Conservation (phyloP, 371 early-diverging fungal genomes). For the Mortierella sp. region DNA sequence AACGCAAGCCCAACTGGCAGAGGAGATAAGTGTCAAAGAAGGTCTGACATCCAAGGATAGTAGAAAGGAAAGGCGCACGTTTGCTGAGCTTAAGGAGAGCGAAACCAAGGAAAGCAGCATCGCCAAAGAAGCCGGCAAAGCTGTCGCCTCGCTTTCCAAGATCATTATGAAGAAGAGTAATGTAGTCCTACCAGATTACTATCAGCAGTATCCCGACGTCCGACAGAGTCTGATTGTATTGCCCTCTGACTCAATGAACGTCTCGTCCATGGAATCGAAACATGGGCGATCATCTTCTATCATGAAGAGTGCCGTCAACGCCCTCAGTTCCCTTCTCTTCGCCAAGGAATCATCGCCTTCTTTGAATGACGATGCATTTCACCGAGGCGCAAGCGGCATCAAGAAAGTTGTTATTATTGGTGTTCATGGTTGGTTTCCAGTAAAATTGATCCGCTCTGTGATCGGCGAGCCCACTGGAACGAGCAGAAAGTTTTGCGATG, state of each 20-base stretch:
- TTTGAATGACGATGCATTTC: slow-evolving; percentile 2
- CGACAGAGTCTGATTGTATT: slow-evolving; percentile 26
- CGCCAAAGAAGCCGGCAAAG: slow-evolving; percentile 24
- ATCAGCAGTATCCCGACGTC: slow-evolving; percentile 50
- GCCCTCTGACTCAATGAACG: neutral
- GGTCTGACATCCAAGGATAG: neutral
- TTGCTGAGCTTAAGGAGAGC: slow-evolving; percentile 32
- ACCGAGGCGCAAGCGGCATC: slow-evolving; percentile 34
- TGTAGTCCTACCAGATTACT: slow-evolving; percentile 42
- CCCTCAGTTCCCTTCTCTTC: slow-evolving; percentile 26
- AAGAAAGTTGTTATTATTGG: slow-evolving; percentile 76
- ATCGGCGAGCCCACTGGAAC: slow-evolving; percentile 95
- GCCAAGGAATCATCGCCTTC: neutral
- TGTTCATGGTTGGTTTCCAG: slow-evolving; percentile 94
- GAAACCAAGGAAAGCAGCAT: slow-evolving; percentile 12
- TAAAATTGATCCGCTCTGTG: slow-evolving; percentile 75
- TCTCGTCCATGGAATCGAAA: neutral
- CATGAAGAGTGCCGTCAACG: slow-evolving; percentile 45
- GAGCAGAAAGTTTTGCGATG: slow-evolving; percentile 85
- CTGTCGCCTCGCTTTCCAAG: slow-evolving; percentile 33
- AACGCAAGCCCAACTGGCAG: slow-evolving; percentile 25
- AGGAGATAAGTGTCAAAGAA: slow-evolving; percentile 9
- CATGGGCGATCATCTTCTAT: slow-evolving; percentile 24
- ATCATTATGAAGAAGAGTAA: slow-evolving; percentile 32
- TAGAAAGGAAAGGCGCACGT: slow-evolving; percentile 7